A percentile compares a stretch with the other conserved stretches of the same genome.
Evolutionary conservation across 2,329 filamentous ascomycete genomes (phyloP).

Genomic region (Pseudocercospora pini-densiflorae): DNA sequence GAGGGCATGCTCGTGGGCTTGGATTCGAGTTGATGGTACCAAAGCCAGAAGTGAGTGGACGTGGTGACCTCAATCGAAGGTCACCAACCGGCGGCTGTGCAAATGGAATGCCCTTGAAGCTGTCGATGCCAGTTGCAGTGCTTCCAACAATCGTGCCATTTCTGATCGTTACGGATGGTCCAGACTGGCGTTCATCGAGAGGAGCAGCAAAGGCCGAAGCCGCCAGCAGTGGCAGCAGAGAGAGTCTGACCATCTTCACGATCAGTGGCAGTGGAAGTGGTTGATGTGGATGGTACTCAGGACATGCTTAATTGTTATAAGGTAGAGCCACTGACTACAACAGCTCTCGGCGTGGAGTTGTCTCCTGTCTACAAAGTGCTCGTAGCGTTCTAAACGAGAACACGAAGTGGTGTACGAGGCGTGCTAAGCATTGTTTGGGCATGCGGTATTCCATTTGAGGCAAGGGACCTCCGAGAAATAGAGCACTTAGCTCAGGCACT

Average conservation of each 20-base stretch:
- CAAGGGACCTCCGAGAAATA: not conserved
- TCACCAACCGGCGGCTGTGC: conserved; percentile 69
- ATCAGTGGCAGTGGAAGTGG: not conserved
- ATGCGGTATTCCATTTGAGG: not conserved
- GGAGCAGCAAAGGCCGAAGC: conserved; percentile 21
- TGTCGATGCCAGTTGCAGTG: conserved; percentile 59
- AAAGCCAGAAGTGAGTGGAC: conserved; percentile 60
- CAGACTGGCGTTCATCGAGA: conserved; percentile 25
- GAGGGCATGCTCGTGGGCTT: conserved; percentile 68
- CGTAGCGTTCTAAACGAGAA: not conserved
- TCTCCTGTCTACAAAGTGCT: not conserved
- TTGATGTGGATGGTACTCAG: not conserved
- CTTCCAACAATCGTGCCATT: conserved; percentile 62
- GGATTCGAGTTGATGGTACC: conserved; percentile 67
- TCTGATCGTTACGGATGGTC: conserved; percentile 46
- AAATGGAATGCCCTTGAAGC: conserved; percentile 76
- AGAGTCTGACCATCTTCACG: conserved; percentile 5
- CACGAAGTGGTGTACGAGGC: not conserved
- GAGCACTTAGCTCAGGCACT: not conserved
- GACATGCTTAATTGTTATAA: not conserved
- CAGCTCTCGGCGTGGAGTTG: not conserved
- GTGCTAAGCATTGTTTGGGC: not conserved
- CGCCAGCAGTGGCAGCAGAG: conserved; percentile 15
- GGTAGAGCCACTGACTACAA: not conserved
- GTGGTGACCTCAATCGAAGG: conserved; percentile 71